A percentile compares a stretch with the other conserved stretches of the same genome.
These are phyloP conservation scores for Pleomassaria siparia DNA, from an alignment of 2,329 filamentous ascomycete species.

Conservation along the genomic window DNA sequence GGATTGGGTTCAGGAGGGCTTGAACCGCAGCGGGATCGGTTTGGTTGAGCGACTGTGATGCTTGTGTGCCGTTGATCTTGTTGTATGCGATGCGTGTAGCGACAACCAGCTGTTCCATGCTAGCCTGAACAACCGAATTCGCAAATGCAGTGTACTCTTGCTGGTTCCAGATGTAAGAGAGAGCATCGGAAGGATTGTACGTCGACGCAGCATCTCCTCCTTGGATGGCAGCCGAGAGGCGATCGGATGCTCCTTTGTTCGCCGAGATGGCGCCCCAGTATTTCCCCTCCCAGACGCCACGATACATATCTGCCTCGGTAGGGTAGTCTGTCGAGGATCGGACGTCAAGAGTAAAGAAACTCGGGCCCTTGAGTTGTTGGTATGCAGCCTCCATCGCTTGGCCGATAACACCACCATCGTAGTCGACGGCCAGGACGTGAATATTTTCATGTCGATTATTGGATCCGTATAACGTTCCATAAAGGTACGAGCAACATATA, in stretches of 20 bases:
- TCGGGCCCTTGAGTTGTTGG: slow-evolving; percentile 16
- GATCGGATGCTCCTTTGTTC: slow-evolving; percentile 40
- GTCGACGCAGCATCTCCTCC: slow-evolving; percentile 32
- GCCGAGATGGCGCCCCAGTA: slow-evolving; percentile 35
- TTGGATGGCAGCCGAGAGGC: slow-evolving; percentile 40
- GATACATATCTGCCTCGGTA: slow-evolving; percentile 20
- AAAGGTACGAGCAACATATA: slow-evolving; percentile 24
- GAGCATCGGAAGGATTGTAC: slow-evolving; percentile 41
- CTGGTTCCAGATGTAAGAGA: slow-evolving; percentile 51
- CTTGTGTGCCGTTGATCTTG: slow-evolving; percentile 34
- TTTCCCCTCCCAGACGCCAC: slow-evolving; percentile 24
- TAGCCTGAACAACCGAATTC: slow-evolving; percentile 36
- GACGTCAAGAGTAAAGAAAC: slow-evolving; percentile 23
- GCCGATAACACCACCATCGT: slow-evolving; percentile 27
- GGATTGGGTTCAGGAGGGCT: slow-evolving; percentile 45
- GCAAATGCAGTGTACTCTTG: slow-evolving; percentile 46
- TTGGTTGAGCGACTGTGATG: slow-evolving; percentile 23
- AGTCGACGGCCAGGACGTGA: slow-evolving; percentile 31
- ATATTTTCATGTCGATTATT: slow-evolving; percentile 19
- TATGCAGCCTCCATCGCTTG: slow-evolving; percentile 24
- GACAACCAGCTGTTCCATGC: slow-evolving; percentile 37
- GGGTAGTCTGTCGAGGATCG: slow-evolving; percentile 17
- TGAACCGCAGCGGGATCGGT: slow-evolving; percentile 36
- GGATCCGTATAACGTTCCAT: slow-evolving; percentile 23
- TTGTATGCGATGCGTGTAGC: slow-evolving; percentile 40